Percentiles rank a stretch among this genome's conserved stretches.
Evolutionary conservation across 2,329 filamentous ascomycete genomes (phyloP).

Genomic region (Penicillium sp.): DNA sequence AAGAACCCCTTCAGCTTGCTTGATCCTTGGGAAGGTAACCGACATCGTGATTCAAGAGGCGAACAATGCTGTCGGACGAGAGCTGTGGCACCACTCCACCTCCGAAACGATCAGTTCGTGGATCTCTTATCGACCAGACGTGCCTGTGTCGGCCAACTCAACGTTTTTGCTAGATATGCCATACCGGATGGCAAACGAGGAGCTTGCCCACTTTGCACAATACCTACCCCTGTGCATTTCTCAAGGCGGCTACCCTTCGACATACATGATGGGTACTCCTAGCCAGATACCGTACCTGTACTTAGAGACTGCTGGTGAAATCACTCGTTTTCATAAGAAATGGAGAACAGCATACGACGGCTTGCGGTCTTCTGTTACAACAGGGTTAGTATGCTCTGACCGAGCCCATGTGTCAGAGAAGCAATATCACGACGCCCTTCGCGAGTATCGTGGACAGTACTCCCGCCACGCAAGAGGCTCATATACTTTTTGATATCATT

Average conservation of each 20-base stretch:
- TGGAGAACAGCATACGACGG: neutral
- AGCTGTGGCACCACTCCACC: neutral
- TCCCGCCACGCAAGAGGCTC: neutral
- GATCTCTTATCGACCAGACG: neutral
- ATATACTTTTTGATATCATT: neutral
- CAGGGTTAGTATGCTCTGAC: neutral
- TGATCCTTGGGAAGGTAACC: neutral
- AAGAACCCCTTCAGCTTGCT: neutral
- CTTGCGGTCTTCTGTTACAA: neutral
- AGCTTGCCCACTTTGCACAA: neutral
- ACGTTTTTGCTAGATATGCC: neutral
- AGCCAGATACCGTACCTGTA: neutral
- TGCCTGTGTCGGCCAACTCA: neutral
- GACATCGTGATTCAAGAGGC: neutral
- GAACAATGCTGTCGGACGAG: neutral
- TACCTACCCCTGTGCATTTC: neutral
- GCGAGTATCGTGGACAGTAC: neutral
- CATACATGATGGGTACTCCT: constrained; percentile 3
- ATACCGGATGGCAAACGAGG: neutral
- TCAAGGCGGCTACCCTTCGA: neutral
- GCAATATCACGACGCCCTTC: neutral
- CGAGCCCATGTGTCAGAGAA: neutral
- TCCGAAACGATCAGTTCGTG: neutral
- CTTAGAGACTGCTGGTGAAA: neutral
- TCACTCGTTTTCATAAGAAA: neutral